Evolutionary conservation across 2,329 filamentous ascomycete species (phyloP).

Genomic region (Cadophora sp.): DNA sequence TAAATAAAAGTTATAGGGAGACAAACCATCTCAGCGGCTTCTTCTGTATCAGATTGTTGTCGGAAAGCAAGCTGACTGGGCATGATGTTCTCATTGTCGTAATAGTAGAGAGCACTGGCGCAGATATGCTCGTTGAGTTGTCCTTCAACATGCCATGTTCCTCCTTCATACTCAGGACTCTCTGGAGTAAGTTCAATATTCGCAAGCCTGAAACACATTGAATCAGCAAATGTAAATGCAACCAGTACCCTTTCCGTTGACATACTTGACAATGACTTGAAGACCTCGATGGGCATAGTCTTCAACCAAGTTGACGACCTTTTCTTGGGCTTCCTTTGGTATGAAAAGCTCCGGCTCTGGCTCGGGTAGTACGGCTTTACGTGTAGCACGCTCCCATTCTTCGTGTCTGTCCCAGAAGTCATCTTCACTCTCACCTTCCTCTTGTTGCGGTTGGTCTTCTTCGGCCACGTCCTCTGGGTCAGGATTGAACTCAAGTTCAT

Average conservation of each 20-base stretch:
- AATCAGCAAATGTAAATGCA: neutral
- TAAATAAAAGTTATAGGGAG: neutral
- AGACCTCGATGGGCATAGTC: constrained; percentile 48
- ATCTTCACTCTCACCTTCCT: constrained; percentile 31
- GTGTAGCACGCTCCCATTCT: constrained; percentile 18
- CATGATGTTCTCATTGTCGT: constrained; percentile 56
- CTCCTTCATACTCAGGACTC: constrained; percentile 55
- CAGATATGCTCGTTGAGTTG: constrained; percentile 59
- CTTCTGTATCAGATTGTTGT: constrained; percentile 38
- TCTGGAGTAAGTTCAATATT: constrained; percentile 64
- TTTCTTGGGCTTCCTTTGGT: neutral
- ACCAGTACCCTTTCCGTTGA: neutral
- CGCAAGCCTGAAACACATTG: constrained; percentile 49
- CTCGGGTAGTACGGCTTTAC: constrained; percentile 22
- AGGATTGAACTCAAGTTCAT: constrained; percentile 31
- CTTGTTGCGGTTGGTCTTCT: constrained; percentile 30
- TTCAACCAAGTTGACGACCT: constrained; percentile 11
- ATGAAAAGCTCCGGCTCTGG: constrained; percentile 21
- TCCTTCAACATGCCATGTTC: constrained; percentile 55
- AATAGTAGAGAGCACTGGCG: constrained; percentile 59
- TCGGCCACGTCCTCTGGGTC: constrained; percentile 43
- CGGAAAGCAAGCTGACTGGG: constrained; percentile 52
- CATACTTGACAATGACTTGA: constrained; percentile 65
- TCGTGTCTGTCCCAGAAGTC: constrained; percentile 14
- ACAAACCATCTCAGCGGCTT: neutral